Evolutionary conservation across 495 filamentous ascomycete genomes (phyloP).

Genomic region (Durotheca rogersii): DNA sequence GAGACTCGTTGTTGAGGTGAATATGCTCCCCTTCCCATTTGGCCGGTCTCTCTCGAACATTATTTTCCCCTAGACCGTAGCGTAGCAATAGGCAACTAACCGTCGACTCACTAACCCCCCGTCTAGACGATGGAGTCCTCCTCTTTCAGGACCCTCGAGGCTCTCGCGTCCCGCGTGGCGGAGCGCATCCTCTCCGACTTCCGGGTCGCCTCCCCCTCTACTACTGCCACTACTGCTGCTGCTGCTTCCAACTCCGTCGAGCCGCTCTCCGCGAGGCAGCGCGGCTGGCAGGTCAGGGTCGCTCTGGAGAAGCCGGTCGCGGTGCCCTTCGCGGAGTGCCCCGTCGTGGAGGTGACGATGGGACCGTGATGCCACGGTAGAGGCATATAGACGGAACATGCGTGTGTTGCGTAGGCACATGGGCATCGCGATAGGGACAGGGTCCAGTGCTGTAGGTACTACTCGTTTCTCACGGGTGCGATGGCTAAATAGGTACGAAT

Average conservation of each 20-base stretch:
- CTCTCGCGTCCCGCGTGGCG: constrained; percentile 52
- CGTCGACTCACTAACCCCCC: constrained; percentile 13
- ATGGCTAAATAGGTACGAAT: no score
- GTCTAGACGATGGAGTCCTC: constrained; percentile 55
- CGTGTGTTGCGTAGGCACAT: not conserved
- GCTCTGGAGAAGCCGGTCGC: constrained; percentile 60
- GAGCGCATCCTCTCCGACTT: constrained; percentile 40
- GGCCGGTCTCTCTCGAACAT: not conserved
- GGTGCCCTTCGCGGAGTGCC: constrained; percentile 58
- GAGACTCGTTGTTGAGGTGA: constrained; percentile 51
- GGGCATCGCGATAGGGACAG: no score
- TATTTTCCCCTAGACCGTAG: no score
- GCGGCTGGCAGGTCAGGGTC: constrained; percentile 50
- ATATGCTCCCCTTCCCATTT: constrained; percentile 15
- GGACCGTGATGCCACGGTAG: constrained; percentile 7
- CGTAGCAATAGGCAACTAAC: no score
- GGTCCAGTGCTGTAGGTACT: no score
- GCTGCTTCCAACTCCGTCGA: no score
- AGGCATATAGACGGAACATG: no score
- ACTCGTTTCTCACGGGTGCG: no score
- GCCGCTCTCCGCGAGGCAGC: constrained; percentile 27
- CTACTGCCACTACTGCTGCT: no score
- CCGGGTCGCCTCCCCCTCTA: no score
- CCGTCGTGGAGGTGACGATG: constrained; percentile 51
- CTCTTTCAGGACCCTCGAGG: constrained; percentile 64